Base-by-base conservation (phyloP, 345 rosid genomes). In the Rhizophora mangle region DNA sequence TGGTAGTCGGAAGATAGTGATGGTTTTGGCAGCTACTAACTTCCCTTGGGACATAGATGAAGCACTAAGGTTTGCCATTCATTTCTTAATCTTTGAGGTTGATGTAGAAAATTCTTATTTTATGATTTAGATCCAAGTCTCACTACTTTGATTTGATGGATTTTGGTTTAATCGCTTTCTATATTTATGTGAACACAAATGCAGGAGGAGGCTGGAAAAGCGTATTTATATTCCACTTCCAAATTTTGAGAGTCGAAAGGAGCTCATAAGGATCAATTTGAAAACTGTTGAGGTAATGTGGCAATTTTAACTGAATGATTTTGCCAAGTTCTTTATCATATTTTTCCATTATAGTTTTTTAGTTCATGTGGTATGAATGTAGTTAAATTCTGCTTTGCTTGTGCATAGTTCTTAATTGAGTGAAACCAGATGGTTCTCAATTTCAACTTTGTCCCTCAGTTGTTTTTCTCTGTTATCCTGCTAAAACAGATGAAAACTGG, bases 21-120 rank as follows among this genome's bases (percentile, higher is more conserved):
- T 92, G 99, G 99, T 96, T 65, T 82, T 96, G 79, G 98, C 99
- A 49, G 98, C 99, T 43, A 96, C 99, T 65, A 96, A 96, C 82
- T 96, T 92, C 73, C 99, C 99, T 1, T 96, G 99, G 98, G 99
- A 96, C 87, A 96, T 96, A 74, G 99, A 96, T 60, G 96, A 92
- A 83, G 99, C 99, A 15, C 87, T 96, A 68, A 87, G 99, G 99
- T 96, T 73, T 60, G 58, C 39, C 30, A 31, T 62, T 70, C 60
- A 49, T 49, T 11, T 31, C 43, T 58, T 46, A 36, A 46, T 46
- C 20, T 62, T 21, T 26, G 27, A 31, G 20, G 30, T 30, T 24
- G 60, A 11, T 34, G 37, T 34, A 19, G 21, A 30, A 56, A 39
- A n/a, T n/a, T 59, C 51, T 60, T 71, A 49, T 47, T 32, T 36